Base-by-base conservation (phyloP, 1,284 basidiomycete species). In the Pseudozyma thailandica region DNA sequence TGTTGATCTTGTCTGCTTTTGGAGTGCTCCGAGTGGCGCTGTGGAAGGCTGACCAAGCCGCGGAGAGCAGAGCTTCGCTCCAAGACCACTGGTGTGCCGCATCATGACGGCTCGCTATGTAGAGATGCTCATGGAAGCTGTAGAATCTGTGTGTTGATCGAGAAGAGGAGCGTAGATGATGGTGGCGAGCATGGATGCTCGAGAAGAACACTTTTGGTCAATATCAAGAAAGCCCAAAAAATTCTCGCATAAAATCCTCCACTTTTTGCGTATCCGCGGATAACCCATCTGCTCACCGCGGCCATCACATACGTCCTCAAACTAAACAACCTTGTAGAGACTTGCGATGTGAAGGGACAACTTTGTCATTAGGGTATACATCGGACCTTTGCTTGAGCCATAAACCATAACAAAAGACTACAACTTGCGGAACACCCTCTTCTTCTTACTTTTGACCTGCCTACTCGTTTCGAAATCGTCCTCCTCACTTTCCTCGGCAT, bases 381-480 rank as follows among this genome's bases (percentile, higher is more conserved):
- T 13, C 31, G 18, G 18, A n/a, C 27, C 4, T 35, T 35, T 5
- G 33, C n/a, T 35, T 9, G 8, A 35, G 13, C 5, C 6, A 12
- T 13, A 12, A 21, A 12, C 15, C 15, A 13, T 27, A 12, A 16
- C 5, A 33, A 26, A n/a, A 18, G 13, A 33, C 46, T 48, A 48
- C 8, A 48, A 6, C 15, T 35, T 23, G 16, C 46, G 46, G 44
- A 71, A 64, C 7, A 55, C 38, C 18, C 53, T 48, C 35, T 59
- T 62, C 38, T 58, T 54, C 28, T 63, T 63, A 25, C 41, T 27
- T 39, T 65, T 71, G n/a, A 60, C 21, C 39, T 52, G 50, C 5
- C 66, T 51, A 44, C 61, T 64, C 6, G 43, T 41, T 41, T 71
- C 68, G 50, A 71, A 71, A 49, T 71, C 68, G 27, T 71, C 66